These are phyloP conservation scores for Linderniella brevidens DNA, from an alignment of 257 asterid species.

Conservation along the genomic window DNA sequence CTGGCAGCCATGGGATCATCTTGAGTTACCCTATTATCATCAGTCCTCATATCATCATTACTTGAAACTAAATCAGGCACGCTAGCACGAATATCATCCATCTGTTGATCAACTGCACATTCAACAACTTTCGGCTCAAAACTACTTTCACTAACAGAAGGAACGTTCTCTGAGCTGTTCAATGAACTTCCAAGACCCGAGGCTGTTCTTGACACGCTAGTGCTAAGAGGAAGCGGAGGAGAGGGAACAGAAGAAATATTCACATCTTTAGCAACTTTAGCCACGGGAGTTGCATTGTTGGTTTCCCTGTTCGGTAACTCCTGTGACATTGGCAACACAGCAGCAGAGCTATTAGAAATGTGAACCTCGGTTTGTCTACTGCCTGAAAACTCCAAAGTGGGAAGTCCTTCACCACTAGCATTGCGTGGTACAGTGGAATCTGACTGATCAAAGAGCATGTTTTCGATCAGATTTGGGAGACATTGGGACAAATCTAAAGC, in stretches of 20 bases:
- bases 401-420: slow-evolving; percentile 31
- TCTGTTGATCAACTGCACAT: slow-evolving; percentile 60
- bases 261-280: slow-evolving; percentile 20
- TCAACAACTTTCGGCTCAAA: slow-evolving; percentile 41
- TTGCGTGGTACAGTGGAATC: slow-evolving; percentile 38
- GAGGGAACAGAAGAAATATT: slow-evolving; percentile 41
- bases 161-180: slow-evolving; percentile 41
- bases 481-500: slow-evolving; percentile 89
- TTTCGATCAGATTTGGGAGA: slow-evolving; percentile 66
- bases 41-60: slow-evolving; percentile 37
- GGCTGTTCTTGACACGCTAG: slow-evolving; percentile 45
- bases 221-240: slow-evolving; percentile 57
- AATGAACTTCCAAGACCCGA: slow-evolving; percentile 57
- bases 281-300: slow-evolving; percentile 28
- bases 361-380: slow-evolving; percentile 32
- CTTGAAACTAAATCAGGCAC: slow-evolving; percentile 44
- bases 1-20: slow-evolving; percentile 45
- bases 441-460: slow-evolving; percentile 36
- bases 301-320: slow-evolving; percentile 38
- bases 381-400: slow-evolving; percentile 28
- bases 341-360: slow-evolving; percentile 22
- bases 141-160: slow-evolving; percentile 23
- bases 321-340: slow-evolving; percentile 21
- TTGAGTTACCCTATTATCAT: slow-evolving; percentile 34
- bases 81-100: slow-evolving; percentile 32